These are phyloP conservation scores for Amylocarpus encephaloides DNA, from an alignment of 2,329 filamentous ascomycete species.

Conservation along the genomic window DNA sequence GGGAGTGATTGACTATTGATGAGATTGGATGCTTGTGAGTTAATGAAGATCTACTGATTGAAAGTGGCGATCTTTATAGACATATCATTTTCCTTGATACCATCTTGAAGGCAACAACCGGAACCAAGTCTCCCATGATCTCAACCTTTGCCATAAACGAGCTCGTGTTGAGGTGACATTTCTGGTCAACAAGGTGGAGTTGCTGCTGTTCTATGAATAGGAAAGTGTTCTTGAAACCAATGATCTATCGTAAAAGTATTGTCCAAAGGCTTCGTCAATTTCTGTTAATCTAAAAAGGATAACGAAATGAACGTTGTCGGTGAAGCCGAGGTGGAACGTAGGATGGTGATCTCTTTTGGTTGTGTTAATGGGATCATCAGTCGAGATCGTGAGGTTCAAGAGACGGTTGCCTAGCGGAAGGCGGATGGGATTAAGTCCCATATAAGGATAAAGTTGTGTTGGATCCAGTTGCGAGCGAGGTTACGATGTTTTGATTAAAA, in stretches of 20 bases:
- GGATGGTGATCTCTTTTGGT: background rate
- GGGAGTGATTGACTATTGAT: conserved; percentile 2
- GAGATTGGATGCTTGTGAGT: background rate
- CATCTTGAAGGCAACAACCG: background rate
- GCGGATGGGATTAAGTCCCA: background rate
- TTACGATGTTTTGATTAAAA: conserved; percentile 1
- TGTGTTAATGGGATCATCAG: background rate
- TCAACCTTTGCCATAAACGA: conserved; percentile 6
- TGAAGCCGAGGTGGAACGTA: conserved; percentile 1
- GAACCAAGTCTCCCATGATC: background rate
- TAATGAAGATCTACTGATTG: conserved; percentile 1
- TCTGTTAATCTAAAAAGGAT: conserved; percentile 9
- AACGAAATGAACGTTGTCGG: conserved; percentile 2
- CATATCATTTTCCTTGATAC: background rate
- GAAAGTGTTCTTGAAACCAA: background rate
- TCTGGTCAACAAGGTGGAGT: background rate
- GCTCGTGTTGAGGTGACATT: conserved; percentile 1
- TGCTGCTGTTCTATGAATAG: conserved; percentile 4
- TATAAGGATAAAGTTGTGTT: background rate
- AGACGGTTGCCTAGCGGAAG: conserved; percentile 7
- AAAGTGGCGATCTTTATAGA: conserved; percentile 11
- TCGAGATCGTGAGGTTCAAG: background rate
- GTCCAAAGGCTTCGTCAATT: conserved; percentile 3
- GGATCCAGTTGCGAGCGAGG: background rate
- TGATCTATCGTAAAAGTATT: background rate